phyloP scores from a whole-genome alignment of 2,329 filamentous ascomycete genomes.

The Penicillium sp. region DNA sequence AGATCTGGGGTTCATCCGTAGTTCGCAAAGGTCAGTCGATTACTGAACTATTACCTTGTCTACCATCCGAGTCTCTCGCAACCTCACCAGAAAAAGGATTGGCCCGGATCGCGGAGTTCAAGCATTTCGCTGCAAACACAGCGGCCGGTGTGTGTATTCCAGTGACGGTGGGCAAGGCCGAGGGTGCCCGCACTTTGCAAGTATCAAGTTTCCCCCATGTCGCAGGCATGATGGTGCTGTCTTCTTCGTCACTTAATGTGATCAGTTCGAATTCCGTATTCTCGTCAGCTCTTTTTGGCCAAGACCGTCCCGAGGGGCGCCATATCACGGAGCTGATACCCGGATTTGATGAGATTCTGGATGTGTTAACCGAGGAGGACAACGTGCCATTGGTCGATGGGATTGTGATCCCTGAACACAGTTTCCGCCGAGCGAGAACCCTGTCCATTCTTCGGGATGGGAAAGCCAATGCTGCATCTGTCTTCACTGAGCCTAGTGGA shows the following conservation, averaged over 20 bases:
- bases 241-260: conserved; percentile 74
- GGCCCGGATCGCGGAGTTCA: conserved; percentile 67
- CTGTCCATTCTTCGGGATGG: conserved; percentile 82
- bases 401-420: conserved; percentile 95
- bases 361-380: conserved; percentile 82
- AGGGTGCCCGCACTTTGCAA: conserved; percentile 69
- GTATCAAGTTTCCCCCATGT: conserved; percentile 97
- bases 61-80: conserved; percentile 71
- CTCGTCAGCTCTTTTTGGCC: conserved; percentile 86
- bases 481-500: conserved; percentile 81
- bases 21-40: conserved; percentile 70
- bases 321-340: conserved; percentile 80
- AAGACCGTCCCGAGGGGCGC: conserved; percentile 78
- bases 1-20: conserved; percentile 79
- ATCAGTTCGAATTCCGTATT: conserved; percentile 95
- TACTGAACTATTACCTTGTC: conserved; percentile 73
- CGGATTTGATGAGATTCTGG: conserved; percentile 79
- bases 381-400: conserved; percentile 81
- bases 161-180: conserved; percentile 73
- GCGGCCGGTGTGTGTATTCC: conserved; percentile 78
- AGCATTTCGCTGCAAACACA: conserved; percentile 83
- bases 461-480: conserved; percentile 71
- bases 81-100: conserved; percentile 72
- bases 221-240: conserved; percentile 90
- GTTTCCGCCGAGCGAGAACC: conserved; percentile 85